phyloP scores from a whole-genome alignment of 768 basidiomycete species.

The Sporobolomyces pararoseus region DNA sequence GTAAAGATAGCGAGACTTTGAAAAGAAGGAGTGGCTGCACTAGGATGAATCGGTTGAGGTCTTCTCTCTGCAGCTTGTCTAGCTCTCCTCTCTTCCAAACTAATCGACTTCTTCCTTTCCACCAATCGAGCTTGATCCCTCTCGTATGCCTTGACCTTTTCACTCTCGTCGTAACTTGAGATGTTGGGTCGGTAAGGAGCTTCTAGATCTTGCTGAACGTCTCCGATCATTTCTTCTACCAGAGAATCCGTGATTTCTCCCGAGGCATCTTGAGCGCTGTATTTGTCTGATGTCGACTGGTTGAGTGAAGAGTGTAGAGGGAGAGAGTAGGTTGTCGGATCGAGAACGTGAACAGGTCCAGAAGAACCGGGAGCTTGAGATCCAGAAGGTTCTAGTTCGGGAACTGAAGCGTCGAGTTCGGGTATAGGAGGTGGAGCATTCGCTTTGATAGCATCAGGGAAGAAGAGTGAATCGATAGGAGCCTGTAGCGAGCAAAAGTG shows the following conservation, averaged over 20 bases:
- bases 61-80: conserved; percentile 29
- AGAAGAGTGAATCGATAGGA: conserved; percentile 55
- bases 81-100: conserved; percentile 39
- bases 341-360: conserved; percentile 29
- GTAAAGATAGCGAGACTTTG: conserved; percentile 59
- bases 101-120: conserved; percentile 27
- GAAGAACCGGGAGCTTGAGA: conserved; percentile 25
- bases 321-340: conserved; percentile 15
- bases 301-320: conserved; percentile 20
- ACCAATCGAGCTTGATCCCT: conserved; percentile 14
- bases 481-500: conserved; percentile 19
- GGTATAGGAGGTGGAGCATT: not conserved
- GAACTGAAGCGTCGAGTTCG: not conserved
- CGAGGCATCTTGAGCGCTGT: conserved; percentile 45
- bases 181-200: conserved; percentile 60
- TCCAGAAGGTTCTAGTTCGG: conserved; percentile 35
- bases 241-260: conserved; percentile 43
- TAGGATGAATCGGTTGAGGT: conserved; percentile 42
- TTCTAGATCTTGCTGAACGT: conserved; percentile 51
- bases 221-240: conserved; percentile 56
- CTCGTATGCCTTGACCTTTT: conserved; percentile 38
- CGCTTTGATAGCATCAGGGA: conserved; percentile 54
- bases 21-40: conserved; percentile 50
- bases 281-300: conserved; percentile 23
- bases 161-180: conserved; percentile 55